Conservation (phyloP, 345 rosid species). For the Firmiana major region DNA sequence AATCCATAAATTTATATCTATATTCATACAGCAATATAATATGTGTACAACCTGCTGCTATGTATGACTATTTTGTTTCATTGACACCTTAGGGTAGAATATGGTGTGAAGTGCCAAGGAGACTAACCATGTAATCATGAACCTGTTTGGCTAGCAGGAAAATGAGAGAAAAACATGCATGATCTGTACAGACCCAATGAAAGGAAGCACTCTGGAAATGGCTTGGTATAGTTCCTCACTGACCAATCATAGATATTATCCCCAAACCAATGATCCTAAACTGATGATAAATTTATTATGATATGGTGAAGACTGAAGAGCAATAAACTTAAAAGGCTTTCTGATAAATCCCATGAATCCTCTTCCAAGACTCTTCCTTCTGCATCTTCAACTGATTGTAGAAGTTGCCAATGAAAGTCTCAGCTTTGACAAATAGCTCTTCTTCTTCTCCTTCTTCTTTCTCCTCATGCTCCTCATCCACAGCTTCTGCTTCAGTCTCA, state of each 20-base stretch:
- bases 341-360: conserved; percentile 47
- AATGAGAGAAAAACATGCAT: not conserved
- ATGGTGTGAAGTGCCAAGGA: conserved; percentile 10
- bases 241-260: not conserved
- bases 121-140: not conserved
- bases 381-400: conserved; percentile 71
- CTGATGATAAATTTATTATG: conserved; percentile 12
- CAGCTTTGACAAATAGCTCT: conserved; percentile 52
- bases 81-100: conserved; percentile 14
- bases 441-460: conserved; percentile 36
- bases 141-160: conserved; percentile 5
- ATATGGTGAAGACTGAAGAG: too few relatives aligned
- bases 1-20: not conserved
- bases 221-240: conserved; percentile 1
- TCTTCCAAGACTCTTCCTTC: conserved; percentile 58
- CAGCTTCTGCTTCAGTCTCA: conserved; percentile 27
- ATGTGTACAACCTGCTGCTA: not conserved
- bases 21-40: not conserved
- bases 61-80: not conserved
- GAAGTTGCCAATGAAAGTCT: conserved; percentile 59
- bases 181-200: not conserved
- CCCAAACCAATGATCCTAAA: conserved; percentile 22
- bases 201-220: conserved; percentile 12
- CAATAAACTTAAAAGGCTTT: conserved; percentile 35
- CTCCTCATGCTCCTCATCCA: conserved; percentile 5